Evolutionary conservation across 2,329 filamentous ascomycete genomes (phyloP).

Genomic region (Torrubiella hemipterigena): DNA sequence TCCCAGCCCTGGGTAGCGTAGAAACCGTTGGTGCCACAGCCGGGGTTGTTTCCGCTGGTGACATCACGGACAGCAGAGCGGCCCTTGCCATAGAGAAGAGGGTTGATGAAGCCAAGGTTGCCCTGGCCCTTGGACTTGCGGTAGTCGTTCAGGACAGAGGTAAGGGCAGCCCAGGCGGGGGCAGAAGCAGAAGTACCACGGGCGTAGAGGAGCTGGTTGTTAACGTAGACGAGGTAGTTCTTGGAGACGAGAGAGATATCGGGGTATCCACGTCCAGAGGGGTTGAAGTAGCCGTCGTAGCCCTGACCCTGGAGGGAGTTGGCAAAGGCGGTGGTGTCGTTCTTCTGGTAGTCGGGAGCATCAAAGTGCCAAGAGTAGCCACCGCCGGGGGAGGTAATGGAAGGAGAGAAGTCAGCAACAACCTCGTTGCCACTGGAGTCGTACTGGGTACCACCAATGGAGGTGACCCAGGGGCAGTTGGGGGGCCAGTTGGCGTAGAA

Average conservation of each 20-base stretch:
- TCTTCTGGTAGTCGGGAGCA: not conserved
- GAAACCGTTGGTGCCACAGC: slow-evolving; percentile 3
- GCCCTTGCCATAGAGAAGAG: slow-evolving; percentile 1
- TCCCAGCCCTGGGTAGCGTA: slow-evolving; percentile 2
- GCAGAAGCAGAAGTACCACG: not conserved
- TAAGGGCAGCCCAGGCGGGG: not conserved
- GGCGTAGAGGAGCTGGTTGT: not conserved
- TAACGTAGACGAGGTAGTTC: not conserved
- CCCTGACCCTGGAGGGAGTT: not conserved
- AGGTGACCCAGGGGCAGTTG: slow-evolving; percentile 32
- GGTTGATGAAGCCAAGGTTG: not conserved
- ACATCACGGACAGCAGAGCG: slow-evolving; percentile 2
- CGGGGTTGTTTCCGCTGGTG: not conserved
- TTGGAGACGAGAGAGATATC: not conserved
- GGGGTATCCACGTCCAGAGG: not conserved
- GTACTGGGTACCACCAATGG: slow-evolving; percentile 35
- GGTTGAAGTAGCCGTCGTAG: not conserved
- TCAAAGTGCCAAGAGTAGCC: not conserved
- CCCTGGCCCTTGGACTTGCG: not conserved
- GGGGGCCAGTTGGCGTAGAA: slow-evolving; percentile 26
- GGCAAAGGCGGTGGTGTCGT: not conserved
- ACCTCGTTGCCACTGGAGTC: not conserved
- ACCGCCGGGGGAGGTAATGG: not conserved
- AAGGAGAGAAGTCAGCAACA: not conserved
- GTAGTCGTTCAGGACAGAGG: not conserved